Evolutionary conservation across 306 rosid species (phyloP).

Genomic region (Lablab purpureus): DNA sequence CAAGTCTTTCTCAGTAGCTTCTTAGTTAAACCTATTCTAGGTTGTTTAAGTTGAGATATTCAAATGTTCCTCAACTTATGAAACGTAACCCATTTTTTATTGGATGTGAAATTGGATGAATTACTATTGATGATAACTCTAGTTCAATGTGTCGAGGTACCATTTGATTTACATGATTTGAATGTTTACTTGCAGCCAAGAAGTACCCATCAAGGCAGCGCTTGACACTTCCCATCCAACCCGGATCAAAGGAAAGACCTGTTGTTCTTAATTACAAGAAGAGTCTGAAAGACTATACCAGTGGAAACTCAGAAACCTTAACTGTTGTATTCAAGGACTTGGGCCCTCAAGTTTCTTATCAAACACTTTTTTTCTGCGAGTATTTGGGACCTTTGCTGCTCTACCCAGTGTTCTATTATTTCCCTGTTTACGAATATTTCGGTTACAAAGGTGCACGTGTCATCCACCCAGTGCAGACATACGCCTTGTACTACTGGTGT

Average conservation of each 20-base stretch:
- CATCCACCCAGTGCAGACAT: constrained; percentile 85
- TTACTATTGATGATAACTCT: not conserved
- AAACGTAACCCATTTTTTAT: not conserved
- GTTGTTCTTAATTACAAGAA: constrained; percentile 79
- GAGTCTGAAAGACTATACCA: constrained; percentile 72
- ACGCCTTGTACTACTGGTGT: constrained; percentile 94
- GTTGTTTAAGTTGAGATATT: constrained; percentile 18
- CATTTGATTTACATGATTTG: constrained; percentile 43
- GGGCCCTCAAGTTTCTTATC: constrained; percentile 91
- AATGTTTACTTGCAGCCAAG: constrained; percentile 74
- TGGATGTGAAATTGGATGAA: constrained; percentile 8
- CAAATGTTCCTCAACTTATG: not conserved
- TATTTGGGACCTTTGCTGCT: constrained; percentile 94
- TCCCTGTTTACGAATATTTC: constrained; percentile 72
- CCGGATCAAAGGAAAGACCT: constrained; percentile 86
- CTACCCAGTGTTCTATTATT: constrained; percentile 89
- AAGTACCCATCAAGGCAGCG: constrained; percentile 88
- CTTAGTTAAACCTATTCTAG: constrained; percentile 1
- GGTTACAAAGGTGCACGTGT: constrained; percentile 84
- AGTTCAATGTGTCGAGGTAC: constrained; percentile 25
- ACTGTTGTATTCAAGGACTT: constrained; percentile 88
- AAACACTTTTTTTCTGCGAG: constrained; percentile 85
- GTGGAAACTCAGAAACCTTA: constrained; percentile 65
- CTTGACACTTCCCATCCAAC: constrained; percentile 80
- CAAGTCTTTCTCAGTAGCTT: constrained; percentile 14